Evolutionary conservation across 306 rosid species (phyloP), one percentile per base, ranked within the genome.

Genomic region (Quercus wislizeni): DNA sequence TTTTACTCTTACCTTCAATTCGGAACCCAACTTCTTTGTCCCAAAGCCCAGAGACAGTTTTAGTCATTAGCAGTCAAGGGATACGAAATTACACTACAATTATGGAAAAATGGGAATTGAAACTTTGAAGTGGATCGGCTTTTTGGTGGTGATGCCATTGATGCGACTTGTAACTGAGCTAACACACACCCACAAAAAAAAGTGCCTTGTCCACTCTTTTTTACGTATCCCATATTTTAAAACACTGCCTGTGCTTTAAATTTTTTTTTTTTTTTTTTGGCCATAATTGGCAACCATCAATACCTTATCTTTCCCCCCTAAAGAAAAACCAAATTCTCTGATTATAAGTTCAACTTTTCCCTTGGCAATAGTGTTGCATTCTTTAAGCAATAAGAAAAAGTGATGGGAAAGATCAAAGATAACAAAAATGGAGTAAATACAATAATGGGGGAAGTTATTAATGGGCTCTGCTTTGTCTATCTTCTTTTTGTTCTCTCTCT

Each of bases 151-250:
- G 77, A 68, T 70, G 33, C 77, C 55, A 57, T 54, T 49, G 91
- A 83, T 84, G 75, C 76, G 87, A 85, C 92, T 55, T 56, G 74
- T 86, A 69, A 81, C 80, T 81, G 87, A 77, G 71, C 75, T 73
- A 35, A 7, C 10, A 1, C 10, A 38, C 9, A 38, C 2, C 7
- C 2, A 38, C 2, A 38, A 0, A 14, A 2, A 6, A 56, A 82
- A 52, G 17, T 74, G 83, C n/a, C 64, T 69, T 49, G 12, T 7
- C 75, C 63, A 46, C 23, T 56, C 71, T 74, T 55, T 55, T 82
- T 55, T 52, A 38, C 14, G 69, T 70, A 20, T 35, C 76, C 57
- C 78, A 33, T 31, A 67, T 18, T 67, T 31, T 15, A 6, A 1
- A 33, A 67, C 33, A 63, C 38, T 28, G 69, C 51, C 23, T 18